Base-by-base conservation (phyloP, 331 rosid species). In the Acacia concinna region DNA sequence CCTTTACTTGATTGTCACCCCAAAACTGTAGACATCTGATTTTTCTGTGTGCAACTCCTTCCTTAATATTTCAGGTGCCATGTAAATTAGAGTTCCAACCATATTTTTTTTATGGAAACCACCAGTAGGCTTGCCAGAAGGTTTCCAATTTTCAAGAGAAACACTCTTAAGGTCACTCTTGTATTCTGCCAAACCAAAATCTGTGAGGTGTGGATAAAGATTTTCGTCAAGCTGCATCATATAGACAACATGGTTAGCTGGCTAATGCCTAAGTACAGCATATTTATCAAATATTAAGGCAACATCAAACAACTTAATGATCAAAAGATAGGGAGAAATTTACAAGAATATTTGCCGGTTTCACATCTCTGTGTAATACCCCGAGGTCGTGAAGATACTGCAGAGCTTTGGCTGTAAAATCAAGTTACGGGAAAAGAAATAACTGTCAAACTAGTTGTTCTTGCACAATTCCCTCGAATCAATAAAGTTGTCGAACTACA, bases 281-380 rank as follows among this genome's bases (percentile, higher is more conserved):
- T 30, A 67, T 34, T 56, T 56, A 69, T 69, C 40, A 28, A 81
- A 59, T 47, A 52, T n/a, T 20, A 68, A 32, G 54, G 77, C 23
- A 12, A 38, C 38, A 46, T 27, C 51, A 76, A 73, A 46, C 37
- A 37, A 82, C 41, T 35, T 52, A 14, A 81, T 73, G 76, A 78
- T 27, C 47, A 47, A 77, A 80, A 79, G 79, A 81, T 82, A 77
- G 78, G 76, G 82, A 83, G 88, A 76, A 73, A 68, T 49, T 85
- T 90, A 94, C 98, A 75, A 95, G 97, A 85, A 93, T 86, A 85
- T 95, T 92, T 81, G 93, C 94, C 43, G 99, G 96, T 87, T 95
- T 95, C 83, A 95, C 94, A 90, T 95, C 99, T 89, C 98, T 88
- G 82, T 92, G 98, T 54, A 92, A 80, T 79, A 95, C 87, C 91